These are phyloP conservation scores for Mycena epipterygia DNA, from an alignment of 768 basidiomycete species.

Conservation along the genomic window DNA sequence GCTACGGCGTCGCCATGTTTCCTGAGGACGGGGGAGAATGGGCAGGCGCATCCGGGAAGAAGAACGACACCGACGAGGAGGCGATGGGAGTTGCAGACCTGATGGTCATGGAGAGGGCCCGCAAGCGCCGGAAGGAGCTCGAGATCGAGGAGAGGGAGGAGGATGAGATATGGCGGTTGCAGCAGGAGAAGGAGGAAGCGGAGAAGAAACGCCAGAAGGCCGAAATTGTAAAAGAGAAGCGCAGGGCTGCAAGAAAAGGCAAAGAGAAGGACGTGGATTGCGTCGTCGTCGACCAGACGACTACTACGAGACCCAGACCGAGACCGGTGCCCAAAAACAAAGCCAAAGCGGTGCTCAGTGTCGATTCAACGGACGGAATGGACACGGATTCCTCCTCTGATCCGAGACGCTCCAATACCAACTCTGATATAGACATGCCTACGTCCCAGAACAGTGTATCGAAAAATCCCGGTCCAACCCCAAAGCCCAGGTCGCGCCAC, in stretches of 20 bases:
- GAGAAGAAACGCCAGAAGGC: slow-evolving; percentile 29
- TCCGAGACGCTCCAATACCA: neutral
- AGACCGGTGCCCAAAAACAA: slow-evolving; percentile 25
- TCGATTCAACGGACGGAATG: slow-evolving; percentile 23
- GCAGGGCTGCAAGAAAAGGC: slow-evolving; percentile 28
- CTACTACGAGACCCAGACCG: slow-evolving; percentile 21
- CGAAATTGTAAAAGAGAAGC: slow-evolving; percentile 25
- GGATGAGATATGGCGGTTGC: slow-evolving; percentile 40
- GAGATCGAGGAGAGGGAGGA: slow-evolving; percentile 56
- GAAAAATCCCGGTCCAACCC: neutral
- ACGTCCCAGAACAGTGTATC: neutral
- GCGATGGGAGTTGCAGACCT: slow-evolving; percentile 61
- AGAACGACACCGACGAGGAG: slow-evolving; percentile 38
- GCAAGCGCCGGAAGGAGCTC: slow-evolving; percentile 64
- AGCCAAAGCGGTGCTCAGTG: slow-evolving; percentile 3
- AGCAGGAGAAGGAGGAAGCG: slow-evolving; percentile 33
- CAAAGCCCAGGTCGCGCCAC: slow-evolving; percentile 12
- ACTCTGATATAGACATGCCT: slow-evolving; percentile 17
- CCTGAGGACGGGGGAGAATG: slow-evolving; percentile 68
- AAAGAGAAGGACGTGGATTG: slow-evolving; percentile 23
- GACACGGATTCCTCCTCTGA: slow-evolving; percentile 23
- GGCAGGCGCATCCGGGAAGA: slow-evolving; percentile 44
- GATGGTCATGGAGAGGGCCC: slow-evolving; percentile 68
- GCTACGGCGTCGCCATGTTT: slow-evolving; percentile 90
- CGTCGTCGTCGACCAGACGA: slow-evolving; percentile 6